phyloP scores from a whole-genome alignment of 2,329 filamentous ascomycete genomes.

The Venturiaceae sp. region DNA sequence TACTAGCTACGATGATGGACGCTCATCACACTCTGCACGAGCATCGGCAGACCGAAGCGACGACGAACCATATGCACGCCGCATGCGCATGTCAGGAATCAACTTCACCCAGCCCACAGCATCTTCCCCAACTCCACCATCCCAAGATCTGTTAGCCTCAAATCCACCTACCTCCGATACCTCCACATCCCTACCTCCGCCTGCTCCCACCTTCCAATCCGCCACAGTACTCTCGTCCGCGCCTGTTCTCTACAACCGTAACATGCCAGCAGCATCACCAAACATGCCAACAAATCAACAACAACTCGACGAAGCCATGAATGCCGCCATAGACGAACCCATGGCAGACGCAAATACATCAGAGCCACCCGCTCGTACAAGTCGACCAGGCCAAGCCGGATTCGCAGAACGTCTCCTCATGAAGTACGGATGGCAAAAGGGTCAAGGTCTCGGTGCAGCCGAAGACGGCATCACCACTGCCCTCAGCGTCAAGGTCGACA shows the following conservation, averaged over 20 bases:
- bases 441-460: conserved; percentile 74
- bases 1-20: conserved; percentile 25
- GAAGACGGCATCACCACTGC: conserved; percentile 77
- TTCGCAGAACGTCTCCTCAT: conserved; percentile 84
- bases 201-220: conserved; percentile 19
- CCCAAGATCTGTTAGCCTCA: conserved; percentile 1
- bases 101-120: conserved; percentile 8
- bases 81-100: conserved; percentile 27
- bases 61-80: conserved; percentile 60
- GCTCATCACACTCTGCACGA: conserved; percentile 36
- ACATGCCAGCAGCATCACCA: conserved; percentile 39
- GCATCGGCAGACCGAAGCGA: conserved; percentile 42
- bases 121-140: conserved; percentile 5
- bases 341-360: conserved; percentile 13
- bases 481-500: conserved; percentile 74
- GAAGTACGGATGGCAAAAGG: conserved; percentile 90
- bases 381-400: conserved; percentile 67
- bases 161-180: conserved; percentile 6
- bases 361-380: conserved; percentile 43
- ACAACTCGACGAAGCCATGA: conserved; percentile 37
- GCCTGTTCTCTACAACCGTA: conserved; percentile 68
- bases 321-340: conserved; percentile 24
- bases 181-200: conserved; percentile 11
- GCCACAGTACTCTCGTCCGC: conserved; percentile 64
- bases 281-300: conserved; percentile 44